Evolutionary conservation across 371 early-diverging fungal species (phyloP), one percentile per base, ranked within the genome.

Genomic region (Mortierella sp.): DNA sequence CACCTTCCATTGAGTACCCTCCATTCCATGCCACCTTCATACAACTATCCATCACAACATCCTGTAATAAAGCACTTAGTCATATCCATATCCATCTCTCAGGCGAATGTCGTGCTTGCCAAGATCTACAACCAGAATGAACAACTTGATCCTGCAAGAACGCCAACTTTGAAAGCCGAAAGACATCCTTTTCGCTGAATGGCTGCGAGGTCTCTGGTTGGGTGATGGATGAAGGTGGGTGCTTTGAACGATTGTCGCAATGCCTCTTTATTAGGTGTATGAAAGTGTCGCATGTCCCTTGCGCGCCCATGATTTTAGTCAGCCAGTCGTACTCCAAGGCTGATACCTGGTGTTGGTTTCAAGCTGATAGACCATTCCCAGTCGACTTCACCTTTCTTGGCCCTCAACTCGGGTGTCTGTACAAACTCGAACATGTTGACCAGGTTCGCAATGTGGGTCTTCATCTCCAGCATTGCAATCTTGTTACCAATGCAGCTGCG

Each of bases 381-480:
- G 22, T 53, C 57, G 24, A 74, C 44, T 14, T 67, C 67, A 1
- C 60, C 54, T n/a, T 56, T 12, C 4, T 55, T 54, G n/a, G 25
- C 60, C 41, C 9, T 37, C 68, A 67, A 50, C 40, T 74, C 74
- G 14, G 74, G 74, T 7, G 67, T 59, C 31, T 62, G 60, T 12
- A 67, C 57, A 59, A 74, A 67, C 53, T 74, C 74, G 27, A 67
- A 74, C 22, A 13, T 37, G 34, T 67, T 63, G 12, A 74, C 24
- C 54, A 74, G 16, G 40, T 67, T 67, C 2, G 68, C 74, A 8
- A 74, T 31, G 53, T 74, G 74, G 0, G 60, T 65, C 64, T 82
- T 82, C 67, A 80, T 63, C 67, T 83, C 84, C 25, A 80, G 67
- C 22, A 70, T 68, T 24, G 84, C 82, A 39, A 83, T 71, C 52